A percentile compares a stretch with the other conserved stretches of the same genome.
Evolutionary conservation across 2,329 filamentous ascomycete genomes (phyloP).

Genomic region (Pseudogymnoascus sp.): DNA sequence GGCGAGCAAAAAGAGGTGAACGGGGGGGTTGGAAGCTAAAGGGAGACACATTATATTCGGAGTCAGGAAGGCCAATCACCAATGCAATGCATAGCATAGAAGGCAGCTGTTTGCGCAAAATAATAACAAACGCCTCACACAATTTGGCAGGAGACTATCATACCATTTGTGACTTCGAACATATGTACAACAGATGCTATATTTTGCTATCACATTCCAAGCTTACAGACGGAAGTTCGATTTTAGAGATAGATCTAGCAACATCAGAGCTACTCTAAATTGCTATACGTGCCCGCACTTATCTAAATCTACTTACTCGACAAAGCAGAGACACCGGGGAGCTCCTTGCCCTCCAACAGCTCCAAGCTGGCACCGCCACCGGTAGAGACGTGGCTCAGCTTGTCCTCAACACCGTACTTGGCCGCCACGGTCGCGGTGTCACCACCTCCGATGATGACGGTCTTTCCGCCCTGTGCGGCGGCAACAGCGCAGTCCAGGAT

Average conservation of each 20-base stretch:
- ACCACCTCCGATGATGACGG: constrained; percentile 96
- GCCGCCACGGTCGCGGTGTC: constrained; percentile 96
- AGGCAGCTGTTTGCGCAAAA: constrained; percentile 8
- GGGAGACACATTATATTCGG: constrained; percentile 8
- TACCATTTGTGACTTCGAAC: neutral
- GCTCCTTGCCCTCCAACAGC: constrained; percentile 93
- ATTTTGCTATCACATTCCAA: neutral
- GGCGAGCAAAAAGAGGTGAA: constrained; percentile 56
- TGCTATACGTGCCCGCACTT: constrained; percentile 5
- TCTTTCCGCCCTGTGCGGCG: constrained; percentile 75
- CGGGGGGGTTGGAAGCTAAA: constrained; percentile 22
- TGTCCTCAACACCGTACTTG: constrained; percentile 92
- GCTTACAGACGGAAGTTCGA: neutral
- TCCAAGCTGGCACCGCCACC: constrained; percentile 93
- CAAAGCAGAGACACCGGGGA: constrained; percentile 87
- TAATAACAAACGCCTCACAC: constrained; percentile 7
- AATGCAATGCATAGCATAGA: constrained; percentile 6
- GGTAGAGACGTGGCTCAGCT: constrained; percentile 96
- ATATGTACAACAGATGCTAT: neutral
- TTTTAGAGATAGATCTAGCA: constrained; percentile 6
- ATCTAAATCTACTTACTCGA: constrained; percentile 56
- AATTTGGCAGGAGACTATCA: neutral
- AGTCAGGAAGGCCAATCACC: constrained; percentile 6
- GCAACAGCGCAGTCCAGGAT: constrained; percentile 83
- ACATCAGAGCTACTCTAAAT: constrained; percentile 5